Percentiles rank a stretch among this genome's conserved stretches.
Evolutionary conservation across 106 monocot genomes (phyloP).

Genomic region (Platanthera guangdongensis): DNA sequence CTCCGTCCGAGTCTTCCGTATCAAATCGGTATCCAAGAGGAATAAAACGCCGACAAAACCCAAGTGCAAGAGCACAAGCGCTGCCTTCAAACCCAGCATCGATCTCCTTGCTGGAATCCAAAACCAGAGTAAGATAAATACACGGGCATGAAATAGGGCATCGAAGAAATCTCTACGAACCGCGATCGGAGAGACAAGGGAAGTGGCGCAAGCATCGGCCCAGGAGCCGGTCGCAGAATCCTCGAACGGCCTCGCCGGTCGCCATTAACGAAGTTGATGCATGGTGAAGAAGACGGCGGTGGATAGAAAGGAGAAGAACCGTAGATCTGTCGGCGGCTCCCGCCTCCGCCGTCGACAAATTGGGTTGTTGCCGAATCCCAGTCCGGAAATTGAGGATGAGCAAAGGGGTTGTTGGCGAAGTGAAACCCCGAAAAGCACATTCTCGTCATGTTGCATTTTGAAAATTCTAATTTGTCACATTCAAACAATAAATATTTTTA

Average conservation of each 20-base stretch:
- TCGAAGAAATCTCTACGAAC: neutral
- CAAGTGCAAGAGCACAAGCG: conserved; percentile 45
- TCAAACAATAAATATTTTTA: too few species aligned
- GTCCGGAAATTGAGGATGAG: too few species aligned
- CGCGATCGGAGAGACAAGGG: conserved; percentile 19
- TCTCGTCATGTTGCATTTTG: too few species aligned
- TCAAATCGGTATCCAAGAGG: conserved; percentile 41
- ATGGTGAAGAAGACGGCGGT: neutral
- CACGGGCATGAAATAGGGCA: neutral
- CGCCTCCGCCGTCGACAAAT: too few species aligned
- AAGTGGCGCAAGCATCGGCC: conserved; percentile 8
- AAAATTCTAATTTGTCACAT: too few species aligned
- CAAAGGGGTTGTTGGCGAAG: too few species aligned
- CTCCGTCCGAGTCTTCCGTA: conserved; percentile 23
- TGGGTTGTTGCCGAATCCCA: too few species aligned
- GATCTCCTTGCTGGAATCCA: conserved; percentile 42
- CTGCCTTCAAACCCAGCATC: conserved; percentile 33
- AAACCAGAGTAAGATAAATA: neutral
- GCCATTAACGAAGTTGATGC: neutral
- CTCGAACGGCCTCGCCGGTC: conserved; percentile 1
- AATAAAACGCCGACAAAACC: conserved; percentile 44
- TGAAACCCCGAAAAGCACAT: too few species aligned
- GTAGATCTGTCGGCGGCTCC: neutral
- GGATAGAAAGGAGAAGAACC: neutral
- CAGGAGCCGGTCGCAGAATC: neutral